Percentiles rank a stretch among this genome's conserved stretches.
Conservation (phyloP, 2,329 filamentous ascomycete genomes). For the Ophiosphaerella narmari region DNA sequence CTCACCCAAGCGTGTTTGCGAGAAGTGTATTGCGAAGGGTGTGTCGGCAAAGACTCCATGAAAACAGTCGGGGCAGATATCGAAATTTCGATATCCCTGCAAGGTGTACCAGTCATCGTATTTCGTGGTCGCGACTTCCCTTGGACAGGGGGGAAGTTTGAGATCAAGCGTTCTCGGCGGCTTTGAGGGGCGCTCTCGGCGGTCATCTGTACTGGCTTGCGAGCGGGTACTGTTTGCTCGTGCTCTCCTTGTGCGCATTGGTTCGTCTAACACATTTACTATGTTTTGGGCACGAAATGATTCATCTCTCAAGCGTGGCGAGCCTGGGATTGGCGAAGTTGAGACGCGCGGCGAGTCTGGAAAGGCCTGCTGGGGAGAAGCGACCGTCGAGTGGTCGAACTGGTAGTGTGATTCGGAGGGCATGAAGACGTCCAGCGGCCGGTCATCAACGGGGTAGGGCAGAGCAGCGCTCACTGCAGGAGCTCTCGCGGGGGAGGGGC, state of each 20-base stretch:
- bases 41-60: constrained; percentile 70
- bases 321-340: constrained; percentile 23
- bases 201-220: constrained; percentile 27
- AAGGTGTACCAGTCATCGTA: constrained; percentile 83
- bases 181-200: constrained; percentile 21
- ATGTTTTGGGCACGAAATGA: constrained; percentile 16
- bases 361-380: constrained; percentile 26
- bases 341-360: constrained; percentile 27
- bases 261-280: constrained; percentile 23
- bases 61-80: constrained; percentile 84
- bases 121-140: constrained; percentile 64
- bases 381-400: constrained; percentile 35
- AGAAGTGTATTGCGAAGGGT: constrained; percentile 69
- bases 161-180: constrained; percentile 14
- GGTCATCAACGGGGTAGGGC: constrained; percentile 54
- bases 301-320: constrained; percentile 26
- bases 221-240: constrained; percentile 36
- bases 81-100: constrained; percentile 69
- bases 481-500: constrained; percentile 37
- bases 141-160: constrained; percentile 65
- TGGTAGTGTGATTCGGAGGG: constrained; percentile 51
- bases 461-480: constrained; percentile 30
- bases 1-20: constrained; percentile 62
- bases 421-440: constrained; percentile 44
- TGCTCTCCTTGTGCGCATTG: constrained; percentile 20